Evolutionary conservation across 768 basidiomycete genomes (phyloP).

Genomic region (Candolleomyces eurysporus): DNA sequence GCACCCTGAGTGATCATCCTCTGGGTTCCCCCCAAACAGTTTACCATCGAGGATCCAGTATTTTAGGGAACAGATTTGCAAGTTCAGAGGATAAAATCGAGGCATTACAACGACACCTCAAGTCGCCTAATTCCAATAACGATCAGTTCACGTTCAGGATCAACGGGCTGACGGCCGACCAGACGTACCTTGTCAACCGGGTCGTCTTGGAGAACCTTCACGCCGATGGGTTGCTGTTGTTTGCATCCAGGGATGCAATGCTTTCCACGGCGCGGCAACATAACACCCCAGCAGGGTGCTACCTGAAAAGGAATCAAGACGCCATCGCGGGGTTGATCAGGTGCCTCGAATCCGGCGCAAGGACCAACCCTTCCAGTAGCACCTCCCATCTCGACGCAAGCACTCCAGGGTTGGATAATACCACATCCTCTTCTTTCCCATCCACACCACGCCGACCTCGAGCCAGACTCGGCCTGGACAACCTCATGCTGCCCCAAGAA

Average conservation of each 20-base stretch:
- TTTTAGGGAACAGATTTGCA: neutral
- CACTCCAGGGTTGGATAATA: neutral
- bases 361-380: neutral
- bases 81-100: neutral
- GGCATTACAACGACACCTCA: constrained; percentile 17
- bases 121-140: constrained; percentile 16
- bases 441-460: too few relatives aligned
- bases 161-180: constrained; percentile 22
- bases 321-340: neutral
- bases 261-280: constrained; percentile 18
- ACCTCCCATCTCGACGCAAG: neutral
- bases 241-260: constrained; percentile 21
- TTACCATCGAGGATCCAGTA: neutral
- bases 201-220: constrained; percentile 23
- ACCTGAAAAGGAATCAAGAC: neutral
- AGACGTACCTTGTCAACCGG: constrained; percentile 29
- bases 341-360: neutral
- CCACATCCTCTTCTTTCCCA: too few relatives aligned
- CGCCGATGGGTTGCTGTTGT: constrained; percentile 22
- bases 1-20: constrained; percentile 22
- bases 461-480: too few relatives aligned
- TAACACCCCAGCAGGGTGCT: neutral
- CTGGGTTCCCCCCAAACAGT: constrained; percentile 12
- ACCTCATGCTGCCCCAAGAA: too few relatives aligned
- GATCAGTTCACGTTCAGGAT: constrained; percentile 28